Evolutionary conservation across 1,284 basidiomycete species (phyloP).

Genomic region (Xerocomus amazonicus): DNA sequence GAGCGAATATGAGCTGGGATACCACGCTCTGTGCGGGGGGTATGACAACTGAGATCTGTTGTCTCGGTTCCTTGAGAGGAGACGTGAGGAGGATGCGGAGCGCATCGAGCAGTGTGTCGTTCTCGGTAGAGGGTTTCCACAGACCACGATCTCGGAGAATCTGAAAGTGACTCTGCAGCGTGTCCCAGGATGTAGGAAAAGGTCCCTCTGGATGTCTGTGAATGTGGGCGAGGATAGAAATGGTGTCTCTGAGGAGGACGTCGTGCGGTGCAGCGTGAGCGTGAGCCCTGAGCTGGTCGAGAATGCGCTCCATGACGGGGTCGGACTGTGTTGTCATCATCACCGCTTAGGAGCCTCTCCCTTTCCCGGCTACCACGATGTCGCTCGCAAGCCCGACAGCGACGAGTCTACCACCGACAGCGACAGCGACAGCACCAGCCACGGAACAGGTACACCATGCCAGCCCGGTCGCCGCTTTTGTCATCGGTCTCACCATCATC

Average conservation of each 20-base stretch:
- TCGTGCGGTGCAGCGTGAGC: constrained; percentile 7
- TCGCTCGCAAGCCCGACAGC: constrained; percentile 8
- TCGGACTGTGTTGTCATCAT: not conserved
- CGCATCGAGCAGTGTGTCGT: constrained; percentile 32
- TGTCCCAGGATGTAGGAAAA: constrained; percentile 25
- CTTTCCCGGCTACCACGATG: constrained; percentile 13
- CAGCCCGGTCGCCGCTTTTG: constrained; percentile 70
- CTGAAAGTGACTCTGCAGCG: constrained; percentile 24
- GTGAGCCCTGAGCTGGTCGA: constrained; percentile 22
- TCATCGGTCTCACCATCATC: constrained; percentile 78
- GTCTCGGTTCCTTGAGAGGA: constrained; percentile 5
- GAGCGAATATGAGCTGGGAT: constrained; percentile 31
- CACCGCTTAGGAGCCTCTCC: constrained; percentile 21
- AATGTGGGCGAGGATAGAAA: constrained; percentile 19
- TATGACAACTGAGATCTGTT: constrained; percentile 18
- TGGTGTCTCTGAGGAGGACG: constrained; percentile 21
- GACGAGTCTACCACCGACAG: constrained; percentile 11
- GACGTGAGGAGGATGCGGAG: constrained; percentile 21
- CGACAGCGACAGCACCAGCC: constrained; percentile 13
- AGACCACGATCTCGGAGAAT: constrained; percentile 30
- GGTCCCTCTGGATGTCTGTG: constrained; percentile 21
- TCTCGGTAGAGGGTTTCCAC: constrained; percentile 33
- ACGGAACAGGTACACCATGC: constrained; percentile 36
- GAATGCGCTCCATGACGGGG: constrained; percentile 25
- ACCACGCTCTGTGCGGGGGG: constrained; percentile 27